Conservation (phyloP, 2,329 filamentous ascomycete species). For the Xylariaceae sp. region DNA sequence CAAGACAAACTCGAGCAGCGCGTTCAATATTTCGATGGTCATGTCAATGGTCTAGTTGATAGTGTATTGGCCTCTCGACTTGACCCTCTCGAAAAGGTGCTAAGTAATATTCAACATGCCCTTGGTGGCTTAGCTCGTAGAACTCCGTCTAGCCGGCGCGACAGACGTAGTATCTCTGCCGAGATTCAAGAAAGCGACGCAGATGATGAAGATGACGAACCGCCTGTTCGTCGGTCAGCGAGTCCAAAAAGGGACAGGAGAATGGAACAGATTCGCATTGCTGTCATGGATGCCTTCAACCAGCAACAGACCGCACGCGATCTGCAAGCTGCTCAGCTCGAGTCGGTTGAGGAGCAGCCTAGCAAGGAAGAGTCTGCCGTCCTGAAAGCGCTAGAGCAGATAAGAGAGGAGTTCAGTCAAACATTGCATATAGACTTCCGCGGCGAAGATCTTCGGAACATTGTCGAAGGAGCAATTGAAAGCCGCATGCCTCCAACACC, state of each 20-base stretch:
- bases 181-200: constrained; percentile 82
- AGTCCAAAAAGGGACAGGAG: constrained; percentile 80
- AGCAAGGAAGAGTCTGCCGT: constrained; percentile 53
- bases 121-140: constrained; percentile 61
- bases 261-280: constrained; percentile 77
- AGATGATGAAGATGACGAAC: constrained; percentile 86
- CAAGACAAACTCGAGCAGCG: constrained; percentile 81
- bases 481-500: constrained; percentile 57
- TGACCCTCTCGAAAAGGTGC: constrained; percentile 77
- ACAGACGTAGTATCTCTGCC: constrained; percentile 68
- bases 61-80: constrained; percentile 75
- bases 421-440: constrained; percentile 49
- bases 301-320: constrained; percentile 52
- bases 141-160: constrained; percentile 58
- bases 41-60: constrained; percentile 84
- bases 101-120: constrained; percentile 74
- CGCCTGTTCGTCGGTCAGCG: constrained; percentile 64
- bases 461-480: constrained; percentile 66
- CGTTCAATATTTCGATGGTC: constrained; percentile 86
- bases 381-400: constrained; percentile 67
- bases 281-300: constrained; percentile 73
- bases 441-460: constrained; percentile 59
- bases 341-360: constrained; percentile 30
- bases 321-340: constrained; percentile 34
- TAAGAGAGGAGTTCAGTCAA: constrained; percentile 57